Evolutionary conservation across 2,329 filamentous ascomycete species (phyloP).

Genomic region (Colletotrichum sp.): DNA sequence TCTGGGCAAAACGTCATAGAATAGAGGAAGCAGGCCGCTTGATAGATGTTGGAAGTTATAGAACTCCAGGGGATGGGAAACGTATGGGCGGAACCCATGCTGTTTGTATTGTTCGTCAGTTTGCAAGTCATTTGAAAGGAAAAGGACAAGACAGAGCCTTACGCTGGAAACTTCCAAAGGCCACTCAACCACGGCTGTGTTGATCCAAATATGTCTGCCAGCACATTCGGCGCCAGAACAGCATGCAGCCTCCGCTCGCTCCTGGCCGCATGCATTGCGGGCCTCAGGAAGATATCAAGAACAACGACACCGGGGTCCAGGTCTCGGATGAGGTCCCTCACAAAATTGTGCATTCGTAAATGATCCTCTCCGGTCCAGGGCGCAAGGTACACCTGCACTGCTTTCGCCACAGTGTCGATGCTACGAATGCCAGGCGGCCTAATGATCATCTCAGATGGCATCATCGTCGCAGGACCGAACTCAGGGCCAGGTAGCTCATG

Average conservation of each 20-base stretch:
- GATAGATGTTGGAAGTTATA: constrained; percentile 44
- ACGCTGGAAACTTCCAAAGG: constrained; percentile 46
- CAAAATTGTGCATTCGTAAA: constrained; percentile 28
- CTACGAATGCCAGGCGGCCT: constrained; percentile 25
- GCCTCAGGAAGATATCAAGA: constrained; percentile 34
- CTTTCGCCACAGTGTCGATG: constrained; percentile 6
- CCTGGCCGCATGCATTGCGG: constrained; percentile 27
- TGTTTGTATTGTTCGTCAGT: constrained; percentile 20
- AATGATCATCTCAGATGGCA: constrained; percentile 21
- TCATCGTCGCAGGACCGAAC: constrained; percentile 19
- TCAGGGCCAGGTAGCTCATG: constrained; percentile 27
- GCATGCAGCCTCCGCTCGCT: constrained; percentile 34
- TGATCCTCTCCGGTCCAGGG: constrained; percentile 37
- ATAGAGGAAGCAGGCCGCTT: constrained; percentile 25
- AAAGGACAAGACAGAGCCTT: constrained; percentile 21
- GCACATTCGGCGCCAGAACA: constrained; percentile 47
- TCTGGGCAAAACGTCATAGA: neutral
- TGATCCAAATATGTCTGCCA: constrained; percentile 41
- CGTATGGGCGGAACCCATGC: constrained; percentile 44
- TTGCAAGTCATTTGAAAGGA: neutral
- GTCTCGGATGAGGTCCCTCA: constrained; percentile 29
- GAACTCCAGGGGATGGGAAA: constrained; percentile 50
- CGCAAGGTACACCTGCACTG: constrained; percentile 25
- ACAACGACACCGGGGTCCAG: constrained; percentile 36
- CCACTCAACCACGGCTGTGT: constrained; percentile 41